These are phyloP conservation scores for Cruciata laevipes DNA, from an alignment of 257 asterid genomes.

Conservation along the genomic window DNA sequence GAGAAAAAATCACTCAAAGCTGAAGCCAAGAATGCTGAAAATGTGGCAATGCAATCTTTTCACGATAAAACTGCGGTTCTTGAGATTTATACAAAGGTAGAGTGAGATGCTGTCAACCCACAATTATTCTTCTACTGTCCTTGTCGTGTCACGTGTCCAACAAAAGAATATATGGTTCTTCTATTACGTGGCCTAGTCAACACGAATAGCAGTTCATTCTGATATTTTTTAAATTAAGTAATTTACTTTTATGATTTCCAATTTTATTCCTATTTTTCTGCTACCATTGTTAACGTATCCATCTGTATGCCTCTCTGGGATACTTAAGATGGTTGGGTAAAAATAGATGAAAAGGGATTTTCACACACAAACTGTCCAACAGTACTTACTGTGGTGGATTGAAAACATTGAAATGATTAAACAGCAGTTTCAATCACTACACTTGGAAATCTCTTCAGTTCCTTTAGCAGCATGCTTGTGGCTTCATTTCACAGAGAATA, in stretches of 20 bases:
- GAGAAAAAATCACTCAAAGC: constrained; percentile 50
- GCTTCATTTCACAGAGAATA: not conserved
- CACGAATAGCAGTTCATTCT: not conserved
- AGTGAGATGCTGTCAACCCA: not conserved
- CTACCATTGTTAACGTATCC: not conserved
- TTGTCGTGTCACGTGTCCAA: not conserved
- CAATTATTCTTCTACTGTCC: not conserved
- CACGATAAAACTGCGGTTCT: constrained; percentile 60
- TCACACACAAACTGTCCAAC: not conserved
- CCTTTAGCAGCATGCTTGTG: not conserved
- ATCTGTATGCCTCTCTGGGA: not conserved
- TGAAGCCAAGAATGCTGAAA: constrained; percentile 70
- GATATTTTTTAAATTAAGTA: not conserved
- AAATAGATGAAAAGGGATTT: not conserved
- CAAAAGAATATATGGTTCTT: not conserved
- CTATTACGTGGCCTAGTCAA: not conserved
- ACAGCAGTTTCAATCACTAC: not conserved
- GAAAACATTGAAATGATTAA: not conserved
- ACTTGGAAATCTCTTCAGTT: not conserved
- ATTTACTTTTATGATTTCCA: not conserved
- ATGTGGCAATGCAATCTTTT: constrained; percentile 57
- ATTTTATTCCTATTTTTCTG: not conserved
- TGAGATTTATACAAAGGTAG: constrained; percentile 77
- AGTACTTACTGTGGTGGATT: not conserved
- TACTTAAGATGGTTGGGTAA: not conserved